phyloP scores from a whole-genome alignment of 805 yeast species.

The Candida multigemmis region DNA sequence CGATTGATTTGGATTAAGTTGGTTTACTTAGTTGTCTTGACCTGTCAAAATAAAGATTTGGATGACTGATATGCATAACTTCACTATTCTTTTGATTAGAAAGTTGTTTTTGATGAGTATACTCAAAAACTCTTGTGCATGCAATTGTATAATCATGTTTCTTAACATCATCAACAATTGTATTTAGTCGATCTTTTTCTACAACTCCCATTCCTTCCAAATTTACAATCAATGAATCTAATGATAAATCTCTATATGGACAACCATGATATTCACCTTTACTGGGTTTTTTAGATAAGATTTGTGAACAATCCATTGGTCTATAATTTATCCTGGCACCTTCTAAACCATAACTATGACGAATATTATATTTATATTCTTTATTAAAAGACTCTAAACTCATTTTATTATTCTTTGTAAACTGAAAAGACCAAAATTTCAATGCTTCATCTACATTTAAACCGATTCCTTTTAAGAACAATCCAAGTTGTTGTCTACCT shows the following conservation, averaged over 20 bases:
- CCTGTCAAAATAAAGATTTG: constrained; percentile 80
- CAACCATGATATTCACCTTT: constrained; percentile 81
- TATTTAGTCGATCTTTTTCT: constrained; percentile 47
- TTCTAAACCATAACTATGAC: constrained; percentile 87
- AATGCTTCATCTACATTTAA: constrained; percentile 80
- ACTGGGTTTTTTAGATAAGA: constrained; percentile 59
- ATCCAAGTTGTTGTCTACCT: constrained; percentile 79
- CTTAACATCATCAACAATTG: constrained; percentile 58
- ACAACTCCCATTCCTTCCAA: constrained; percentile 57
- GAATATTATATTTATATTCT: constrained; percentile 79
- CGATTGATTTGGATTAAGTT: constrained; percentile 12
- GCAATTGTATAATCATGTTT: constrained; percentile 75
- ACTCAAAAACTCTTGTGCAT: constrained; percentile 82
- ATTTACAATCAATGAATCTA: constrained; percentile 51
- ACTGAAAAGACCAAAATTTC: constrained; percentile 72
- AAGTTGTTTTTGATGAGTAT: constrained; percentile 43
- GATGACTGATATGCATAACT: constrained; percentile 67
- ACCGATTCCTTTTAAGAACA: constrained; percentile 87
- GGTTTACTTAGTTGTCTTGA: constrained; percentile 45
- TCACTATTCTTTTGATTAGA: constrained; percentile 27
- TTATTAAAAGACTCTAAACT: constrained; percentile 72
- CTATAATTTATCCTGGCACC: constrained; percentile 81
- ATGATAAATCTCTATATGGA: constrained; percentile 71
- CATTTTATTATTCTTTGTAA: constrained; percentile 44
- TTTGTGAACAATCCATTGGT: constrained; percentile 79